Conservation (phyloP, 1,284 basidiomycete genomes). For the Sparassis latifolia region DNA sequence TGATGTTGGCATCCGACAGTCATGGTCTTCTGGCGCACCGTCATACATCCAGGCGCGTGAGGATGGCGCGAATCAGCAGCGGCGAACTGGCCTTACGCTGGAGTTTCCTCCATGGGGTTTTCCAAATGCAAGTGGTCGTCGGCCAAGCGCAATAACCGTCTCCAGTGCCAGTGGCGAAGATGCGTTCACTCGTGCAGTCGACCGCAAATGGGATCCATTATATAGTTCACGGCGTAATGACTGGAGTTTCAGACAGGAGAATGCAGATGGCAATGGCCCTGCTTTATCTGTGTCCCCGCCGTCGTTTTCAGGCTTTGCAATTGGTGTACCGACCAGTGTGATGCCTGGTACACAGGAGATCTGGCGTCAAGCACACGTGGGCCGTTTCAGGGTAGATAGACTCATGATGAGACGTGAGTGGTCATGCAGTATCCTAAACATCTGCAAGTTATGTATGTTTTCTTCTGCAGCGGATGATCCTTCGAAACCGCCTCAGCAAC, state of each 20-base stretch:
- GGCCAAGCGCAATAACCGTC: slow-evolving; percentile 45
- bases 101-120: slow-evolving; percentile 5
- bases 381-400: slow-evolving; percentile 56
- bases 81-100: neutral
- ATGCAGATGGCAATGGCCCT: slow-evolving; percentile 31
- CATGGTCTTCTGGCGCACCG: slow-evolving; percentile 28
- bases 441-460: slow-evolving; percentile 3
- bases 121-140: slow-evolving; percentile 17
- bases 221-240: slow-evolving; percentile 39
- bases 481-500: slow-evolving; percentile 56
- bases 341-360: slow-evolving; percentile 50
- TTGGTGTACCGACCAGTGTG: slow-evolving; percentile 27
- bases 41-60: slow-evolving; percentile 28
- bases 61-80: neutral
- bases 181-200: slow-evolving; percentile 48
- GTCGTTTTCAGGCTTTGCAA: slow-evolving; percentile 2
- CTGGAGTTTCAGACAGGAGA: slow-evolving; percentile 63
- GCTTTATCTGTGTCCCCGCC: slow-evolving; percentile 4
- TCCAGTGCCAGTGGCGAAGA: slow-evolving; percentile 42
- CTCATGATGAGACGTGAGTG: slow-evolving; percentile 41
- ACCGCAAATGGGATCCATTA: slow-evolving; percentile 36
- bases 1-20: slow-evolving; percentile 24
- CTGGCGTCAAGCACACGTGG: slow-evolving; percentile 62
- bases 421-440: neutral
- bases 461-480: slow-evolving; percentile 35